A percentile compares a stretch with the other conserved stretches of the same genome.
Evolutionary conservation across 1,139 yeast species (phyloP).

Genomic region (Lodderomyces oxycetoniae): DNA sequence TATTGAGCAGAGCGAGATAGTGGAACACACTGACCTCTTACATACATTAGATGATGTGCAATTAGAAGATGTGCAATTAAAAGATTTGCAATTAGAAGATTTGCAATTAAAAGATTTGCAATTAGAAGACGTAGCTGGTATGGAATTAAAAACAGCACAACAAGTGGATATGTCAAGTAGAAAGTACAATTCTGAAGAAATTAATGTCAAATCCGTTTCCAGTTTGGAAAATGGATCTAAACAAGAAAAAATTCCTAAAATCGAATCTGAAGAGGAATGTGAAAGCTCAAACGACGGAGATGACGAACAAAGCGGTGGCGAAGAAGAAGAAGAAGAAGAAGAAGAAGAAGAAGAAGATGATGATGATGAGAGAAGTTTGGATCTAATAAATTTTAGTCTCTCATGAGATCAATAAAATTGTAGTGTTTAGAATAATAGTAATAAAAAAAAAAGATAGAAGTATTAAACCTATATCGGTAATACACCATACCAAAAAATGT

Average conservation of each 20-base stretch:
- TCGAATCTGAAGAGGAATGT: slow-evolving; percentile 1
- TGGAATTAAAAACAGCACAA: background rate
- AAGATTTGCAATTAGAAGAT: background rate
- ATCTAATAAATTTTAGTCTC: no score
- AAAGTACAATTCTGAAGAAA: no score
- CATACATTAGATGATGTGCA: background rate
- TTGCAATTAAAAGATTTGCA: background rate
- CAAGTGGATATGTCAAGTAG: no score
- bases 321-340: slow-evolving; percentile 2
- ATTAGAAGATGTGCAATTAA: background rate
- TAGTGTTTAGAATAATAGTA: no score
- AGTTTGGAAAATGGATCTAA: background rate
- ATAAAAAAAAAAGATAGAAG: no score
- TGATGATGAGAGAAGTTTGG: background rate
- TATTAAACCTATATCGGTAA: no score
- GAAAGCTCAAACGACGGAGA: slow-evolving; percentile 13
- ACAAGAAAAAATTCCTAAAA: background rate
- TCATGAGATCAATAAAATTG: no score
- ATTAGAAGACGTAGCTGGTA: background rate
- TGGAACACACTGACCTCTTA: no score
- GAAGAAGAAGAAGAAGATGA: background rate
- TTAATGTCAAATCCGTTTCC: background rate
- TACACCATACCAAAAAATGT: no score
- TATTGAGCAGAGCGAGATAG: background rate
- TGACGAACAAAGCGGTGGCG: slow-evolving; percentile 11